Evolutionary conservation across 768 basidiomycete genomes (phyloP).

Genomic region (Strobilomyces echinocephalus): DNA sequence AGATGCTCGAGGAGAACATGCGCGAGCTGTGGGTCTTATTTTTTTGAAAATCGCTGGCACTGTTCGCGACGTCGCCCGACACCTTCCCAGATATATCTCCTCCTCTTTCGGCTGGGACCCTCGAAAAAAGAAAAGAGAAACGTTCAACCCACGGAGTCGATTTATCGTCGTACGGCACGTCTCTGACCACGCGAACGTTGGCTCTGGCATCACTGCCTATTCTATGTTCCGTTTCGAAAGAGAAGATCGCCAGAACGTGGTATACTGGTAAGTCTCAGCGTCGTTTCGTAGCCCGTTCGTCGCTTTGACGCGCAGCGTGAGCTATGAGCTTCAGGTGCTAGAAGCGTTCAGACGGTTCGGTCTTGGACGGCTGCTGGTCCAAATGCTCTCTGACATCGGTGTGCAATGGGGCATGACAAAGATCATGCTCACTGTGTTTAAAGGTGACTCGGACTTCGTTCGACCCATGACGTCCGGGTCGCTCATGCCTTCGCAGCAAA

Average conservation of each 20-base stretch:
- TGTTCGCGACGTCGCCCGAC: background rate
- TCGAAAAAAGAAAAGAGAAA: constrained; percentile 47
- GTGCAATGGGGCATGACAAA: constrained; percentile 56
- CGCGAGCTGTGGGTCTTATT: constrained; percentile 28
- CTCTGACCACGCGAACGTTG: constrained; percentile 8
- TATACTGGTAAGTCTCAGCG: constrained; percentile 61
- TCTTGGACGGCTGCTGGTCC: constrained; percentile 53
- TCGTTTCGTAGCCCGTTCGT: background rate
- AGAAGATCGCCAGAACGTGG: constrained; percentile 52
- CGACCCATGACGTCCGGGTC: background rate
- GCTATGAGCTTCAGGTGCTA: constrained; percentile 75
- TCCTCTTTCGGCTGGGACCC: constrained; percentile 71
- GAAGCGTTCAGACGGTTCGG: constrained; percentile 43
- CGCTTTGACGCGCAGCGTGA: constrained; percentile 24
- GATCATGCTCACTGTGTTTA: constrained; percentile 71
- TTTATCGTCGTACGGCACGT: constrained; percentile 44
- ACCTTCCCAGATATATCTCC: constrained; percentile 41
- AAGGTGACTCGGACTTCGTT: constrained; percentile 39
- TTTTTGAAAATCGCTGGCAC: background rate
- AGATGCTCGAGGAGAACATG: constrained; percentile 56
- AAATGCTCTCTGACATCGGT: constrained; percentile 47
- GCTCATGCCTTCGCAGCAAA: constrained; percentile 38
- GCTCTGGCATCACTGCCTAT: constrained; percentile 35
- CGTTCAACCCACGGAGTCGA: constrained; percentile 57
- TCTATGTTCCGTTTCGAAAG: constrained; percentile 70